Conservation (phyloP, 108 stramenopile species). For the Cyclotella choctawhatcheeana region DNA sequence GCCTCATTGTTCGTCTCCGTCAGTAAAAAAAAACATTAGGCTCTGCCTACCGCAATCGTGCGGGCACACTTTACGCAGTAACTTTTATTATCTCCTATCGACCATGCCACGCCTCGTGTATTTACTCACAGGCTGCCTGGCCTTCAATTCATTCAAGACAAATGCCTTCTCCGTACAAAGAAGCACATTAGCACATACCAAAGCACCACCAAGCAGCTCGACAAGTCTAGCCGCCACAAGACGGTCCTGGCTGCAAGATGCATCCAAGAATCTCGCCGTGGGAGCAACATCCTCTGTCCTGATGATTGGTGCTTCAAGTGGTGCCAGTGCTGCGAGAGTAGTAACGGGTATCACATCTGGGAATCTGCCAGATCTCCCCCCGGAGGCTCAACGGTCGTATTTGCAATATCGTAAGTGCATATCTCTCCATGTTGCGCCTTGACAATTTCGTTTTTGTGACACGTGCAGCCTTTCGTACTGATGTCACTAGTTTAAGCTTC, state of each 20-base stretch:
- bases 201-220: background rate
- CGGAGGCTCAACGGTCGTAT: constrained; percentile 72
- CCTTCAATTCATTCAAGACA: background rate
- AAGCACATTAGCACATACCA: background rate
- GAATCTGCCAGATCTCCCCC: constrained; percentile 68
- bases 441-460: background rate
- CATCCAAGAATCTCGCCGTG: background rate
- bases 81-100: too few species aligned
- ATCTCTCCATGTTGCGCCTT: background rate
- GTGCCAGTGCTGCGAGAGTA: constrained; percentile 6
- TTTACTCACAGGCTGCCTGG: background rate
- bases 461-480: too few species aligned
- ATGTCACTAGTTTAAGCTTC: too few species aligned
- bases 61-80: too few species aligned
- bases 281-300: background rate
- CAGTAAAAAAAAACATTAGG: too few species aligned
- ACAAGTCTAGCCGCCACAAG: background rate
- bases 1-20: too few species aligned
- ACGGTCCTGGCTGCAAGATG: constrained; percentile 6
- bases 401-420: constrained; percentile 37
- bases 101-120: too few species aligned
- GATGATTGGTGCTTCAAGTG: background rate
- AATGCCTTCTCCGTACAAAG: background rate
- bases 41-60: too few species aligned
- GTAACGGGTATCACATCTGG: constrained; percentile 37